Conservation (phyloP, 1,139 yeast species). For the Taphrina deformans region DNA sequence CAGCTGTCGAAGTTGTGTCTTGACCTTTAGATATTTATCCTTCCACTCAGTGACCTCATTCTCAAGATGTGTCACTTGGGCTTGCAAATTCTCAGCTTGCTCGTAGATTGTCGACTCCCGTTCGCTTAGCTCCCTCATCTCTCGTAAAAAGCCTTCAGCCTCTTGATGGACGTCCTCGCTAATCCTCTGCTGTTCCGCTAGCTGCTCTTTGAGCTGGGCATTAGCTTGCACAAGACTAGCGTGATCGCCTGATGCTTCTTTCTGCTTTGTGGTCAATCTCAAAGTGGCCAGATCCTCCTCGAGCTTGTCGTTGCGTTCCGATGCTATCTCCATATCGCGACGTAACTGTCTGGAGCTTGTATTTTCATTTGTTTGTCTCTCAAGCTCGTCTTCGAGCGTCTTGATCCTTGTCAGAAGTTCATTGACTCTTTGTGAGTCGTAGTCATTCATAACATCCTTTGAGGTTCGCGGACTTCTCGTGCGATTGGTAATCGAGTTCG, state of each 20-base stretch:
- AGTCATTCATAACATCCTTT: not conserved
- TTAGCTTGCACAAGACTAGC: constrained; percentile 14
- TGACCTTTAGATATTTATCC: constrained; percentile 40
- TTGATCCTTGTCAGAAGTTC: constrained; percentile 1
- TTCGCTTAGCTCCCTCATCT: constrained; percentile 48
- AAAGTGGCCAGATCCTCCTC: constrained; percentile 6
- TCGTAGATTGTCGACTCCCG: constrained; percentile 41
- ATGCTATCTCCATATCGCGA: constrained; percentile 4
- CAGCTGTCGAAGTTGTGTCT: constrained; percentile 28
- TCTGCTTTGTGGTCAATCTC: not conserved
- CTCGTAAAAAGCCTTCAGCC: constrained; percentile 48
- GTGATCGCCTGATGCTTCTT: constrained; percentile 11
- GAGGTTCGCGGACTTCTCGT: not conserved
- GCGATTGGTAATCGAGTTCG: not conserved
- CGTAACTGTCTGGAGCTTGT: constrained; percentile 8
- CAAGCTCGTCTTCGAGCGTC: not conserved
- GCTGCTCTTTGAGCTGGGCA: constrained; percentile 40
- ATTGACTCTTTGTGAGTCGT: not conserved
- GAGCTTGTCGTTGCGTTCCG: constrained; percentile 16
- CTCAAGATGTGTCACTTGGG: constrained; percentile 44
- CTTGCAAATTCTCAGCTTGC: constrained; percentile 41
- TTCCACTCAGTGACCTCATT: constrained; percentile 48
- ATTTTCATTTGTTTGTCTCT: not conserved
- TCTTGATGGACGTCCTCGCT: constrained; percentile 50
- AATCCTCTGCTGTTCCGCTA: constrained; percentile 46